These are phyloP conservation scores for Ascosphaera aggregata DNA, from an alignment of 2,329 filamentous ascomycete genomes.

Conservation along the genomic window DNA sequence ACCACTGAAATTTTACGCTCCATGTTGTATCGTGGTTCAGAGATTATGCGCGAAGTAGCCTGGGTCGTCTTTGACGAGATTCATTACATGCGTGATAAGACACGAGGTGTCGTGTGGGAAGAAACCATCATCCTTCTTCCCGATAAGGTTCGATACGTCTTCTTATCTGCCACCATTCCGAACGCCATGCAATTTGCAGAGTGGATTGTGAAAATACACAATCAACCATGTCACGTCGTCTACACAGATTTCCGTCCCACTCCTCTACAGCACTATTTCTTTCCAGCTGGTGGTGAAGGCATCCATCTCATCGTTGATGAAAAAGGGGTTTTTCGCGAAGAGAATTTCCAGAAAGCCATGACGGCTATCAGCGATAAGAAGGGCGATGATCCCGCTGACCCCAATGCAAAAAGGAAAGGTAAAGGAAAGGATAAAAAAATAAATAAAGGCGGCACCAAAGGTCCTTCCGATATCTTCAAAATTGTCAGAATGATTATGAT, in stretches of 20 bases:
- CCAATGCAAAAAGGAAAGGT: slow-evolving; percentile 58
- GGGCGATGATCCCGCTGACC: slow-evolving; percentile 59
- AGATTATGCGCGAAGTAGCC: slow-evolving; percentile 97
- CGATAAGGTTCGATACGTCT: slow-evolving; percentile 97
- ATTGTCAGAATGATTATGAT: slow-evolving; percentile 98
- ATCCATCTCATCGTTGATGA: slow-evolving; percentile 92
- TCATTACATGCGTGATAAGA: slow-evolving; percentile 91
- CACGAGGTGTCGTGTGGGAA: slow-evolving; percentile 92
- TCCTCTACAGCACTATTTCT: slow-evolving; percentile 93
- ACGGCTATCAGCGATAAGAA: slow-evolving; percentile 67
- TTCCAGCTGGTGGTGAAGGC: slow-evolving; percentile 74
- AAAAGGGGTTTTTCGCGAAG: slow-evolving; percentile 85
- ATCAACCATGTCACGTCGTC: slow-evolving; percentile 93
- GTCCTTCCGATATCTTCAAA: slow-evolving; percentile 72
- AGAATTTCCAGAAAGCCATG: slow-evolving; percentile 97
- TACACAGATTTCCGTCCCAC: slow-evolving; percentile 98
- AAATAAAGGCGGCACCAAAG: slow-evolving; percentile 63
- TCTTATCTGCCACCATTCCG: slow-evolving; percentile 91
- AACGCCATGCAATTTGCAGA: slow-evolving; percentile 99
- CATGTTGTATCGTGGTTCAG: slow-evolving; percentile 93
- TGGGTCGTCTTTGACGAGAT: slow-evolving; percentile 99
- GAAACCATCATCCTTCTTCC: slow-evolving; percentile 96
- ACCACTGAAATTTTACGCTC: slow-evolving; percentile 97
- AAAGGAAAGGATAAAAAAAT: slow-evolving; percentile 81
- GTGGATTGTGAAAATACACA: slow-evolving; percentile 96